phyloP scores from a whole-genome alignment of 345 rosid genomes.

The Pugionium cornutum region DNA sequence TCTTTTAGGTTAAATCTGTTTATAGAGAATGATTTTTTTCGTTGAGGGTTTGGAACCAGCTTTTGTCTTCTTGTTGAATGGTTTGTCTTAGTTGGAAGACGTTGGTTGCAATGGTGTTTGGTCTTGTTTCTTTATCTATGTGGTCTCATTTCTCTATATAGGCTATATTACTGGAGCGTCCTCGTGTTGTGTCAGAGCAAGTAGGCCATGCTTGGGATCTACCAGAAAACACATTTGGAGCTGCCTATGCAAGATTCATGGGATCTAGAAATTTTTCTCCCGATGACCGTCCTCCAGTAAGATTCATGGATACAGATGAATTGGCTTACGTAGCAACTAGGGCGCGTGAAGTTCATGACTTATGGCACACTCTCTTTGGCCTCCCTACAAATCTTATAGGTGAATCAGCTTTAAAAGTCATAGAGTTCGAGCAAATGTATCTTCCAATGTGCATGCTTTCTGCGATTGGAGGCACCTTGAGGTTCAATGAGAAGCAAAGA shows the following conservation, averaged over 20 bases:
- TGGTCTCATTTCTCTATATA: slow-evolving; percentile 6
- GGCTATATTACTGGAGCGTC: slow-evolving; percentile 66
- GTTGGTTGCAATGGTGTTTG: slow-evolving; percentile 18
- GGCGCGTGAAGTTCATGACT: slow-evolving; percentile 78
- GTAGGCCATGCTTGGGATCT: slow-evolving; percentile 78
- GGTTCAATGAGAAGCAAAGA: slow-evolving; percentile 69
- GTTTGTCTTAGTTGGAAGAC: background rate
- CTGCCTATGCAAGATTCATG: slow-evolving; percentile 81
- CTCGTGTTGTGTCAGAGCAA: slow-evolving; percentile 61
- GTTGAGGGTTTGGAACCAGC: too few relatives aligned
- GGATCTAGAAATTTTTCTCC: slow-evolving; percentile 85
- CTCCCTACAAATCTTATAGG: slow-evolving; percentile 74
- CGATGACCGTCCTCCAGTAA: slow-evolving; percentile 71
- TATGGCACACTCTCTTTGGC: slow-evolving; percentile 76
- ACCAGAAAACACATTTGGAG: slow-evolving; percentile 72
- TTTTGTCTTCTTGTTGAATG: too few relatives aligned
- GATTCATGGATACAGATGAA: slow-evolving; percentile 80
- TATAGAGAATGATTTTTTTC: too few relatives aligned
- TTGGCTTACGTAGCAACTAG: slow-evolving; percentile 67
- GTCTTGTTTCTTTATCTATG: slow-evolving; percentile 5
- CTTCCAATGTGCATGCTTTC: slow-evolving; percentile 74
- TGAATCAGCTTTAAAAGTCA: slow-evolving; percentile 71
- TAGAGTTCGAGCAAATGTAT: slow-evolving; percentile 76
- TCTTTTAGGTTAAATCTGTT: too few relatives aligned
- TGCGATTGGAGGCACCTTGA: slow-evolving; percentile 61